Evolutionary conservation across 1,284 basidiomycete species (phyloP).

Genomic region (Sphagnurus paluster): DNA sequence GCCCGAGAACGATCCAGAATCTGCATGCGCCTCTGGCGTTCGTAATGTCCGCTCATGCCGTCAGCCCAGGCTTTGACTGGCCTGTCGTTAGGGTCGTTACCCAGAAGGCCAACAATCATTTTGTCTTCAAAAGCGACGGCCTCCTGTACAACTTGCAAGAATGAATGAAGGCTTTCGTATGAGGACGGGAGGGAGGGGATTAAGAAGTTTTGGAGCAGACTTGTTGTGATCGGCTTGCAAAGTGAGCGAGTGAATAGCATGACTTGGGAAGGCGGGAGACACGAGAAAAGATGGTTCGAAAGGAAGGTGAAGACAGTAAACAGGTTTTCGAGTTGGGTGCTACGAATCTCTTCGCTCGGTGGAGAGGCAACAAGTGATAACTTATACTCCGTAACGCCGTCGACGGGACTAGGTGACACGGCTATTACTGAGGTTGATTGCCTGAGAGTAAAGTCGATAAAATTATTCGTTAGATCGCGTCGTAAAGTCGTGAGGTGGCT

Average conservation of each 20-base stretch:
- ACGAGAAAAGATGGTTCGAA: slow-evolving; percentile 49
- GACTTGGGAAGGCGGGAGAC: slow-evolving; percentile 49
- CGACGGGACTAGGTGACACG: slow-evolving; percentile 32
- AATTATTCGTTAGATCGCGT: slow-evolving; percentile 61
- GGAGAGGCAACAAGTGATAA: slow-evolving; percentile 48
- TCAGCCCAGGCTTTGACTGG: slow-evolving; percentile 64
- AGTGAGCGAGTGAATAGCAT: slow-evolving; percentile 51
- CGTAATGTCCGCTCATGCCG: slow-evolving; percentile 68
- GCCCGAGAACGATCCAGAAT: slow-evolving; percentile 59
- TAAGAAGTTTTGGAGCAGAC: slow-evolving; percentile 65
- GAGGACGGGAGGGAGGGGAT: slow-evolving; percentile 67
- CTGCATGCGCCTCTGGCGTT: slow-evolving; percentile 61
- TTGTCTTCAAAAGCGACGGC: slow-evolving; percentile 66
- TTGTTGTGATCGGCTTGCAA: slow-evolving; percentile 54
- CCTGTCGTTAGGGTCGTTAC: slow-evolving; percentile 47
- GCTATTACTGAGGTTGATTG: slow-evolving; percentile 48
- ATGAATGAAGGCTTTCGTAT: slow-evolving; percentile 55
- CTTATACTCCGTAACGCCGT: slow-evolving; percentile 42
- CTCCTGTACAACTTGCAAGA: slow-evolving; percentile 53
- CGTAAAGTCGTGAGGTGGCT: slow-evolving; percentile 59
- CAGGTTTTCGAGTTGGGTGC: slow-evolving; percentile 51
- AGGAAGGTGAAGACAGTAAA: slow-evolving; percentile 58
- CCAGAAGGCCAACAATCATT: slow-evolving; percentile 50
- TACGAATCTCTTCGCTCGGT: slow-evolving; percentile 38
- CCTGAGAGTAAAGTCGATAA: slow-evolving; percentile 57